Conservation (phyloP, 306 rosid species). For the Cicer pinnatifidum region DNA sequence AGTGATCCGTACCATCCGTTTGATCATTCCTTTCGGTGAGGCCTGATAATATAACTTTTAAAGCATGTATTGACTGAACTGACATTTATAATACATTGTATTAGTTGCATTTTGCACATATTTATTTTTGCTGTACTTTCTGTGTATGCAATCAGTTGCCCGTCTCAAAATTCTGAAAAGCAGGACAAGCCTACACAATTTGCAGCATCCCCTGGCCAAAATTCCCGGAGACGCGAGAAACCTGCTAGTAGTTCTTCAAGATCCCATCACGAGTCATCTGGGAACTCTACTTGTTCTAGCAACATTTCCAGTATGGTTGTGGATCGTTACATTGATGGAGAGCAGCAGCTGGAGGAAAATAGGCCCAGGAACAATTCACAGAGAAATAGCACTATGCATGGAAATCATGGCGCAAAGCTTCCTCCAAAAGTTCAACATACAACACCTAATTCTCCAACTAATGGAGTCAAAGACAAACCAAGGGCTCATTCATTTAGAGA, state of each 20-base stretch:
- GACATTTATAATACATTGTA: conserved; percentile 13
- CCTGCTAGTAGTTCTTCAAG: conserved; percentile 66
- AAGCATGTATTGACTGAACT: conserved; percentile 36
- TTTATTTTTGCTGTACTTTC: conserved; percentile 37
- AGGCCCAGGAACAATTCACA: conserved; percentile 54
- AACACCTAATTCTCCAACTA: conserved; percentile 70
- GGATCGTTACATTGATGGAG: conserved; percentile 93
- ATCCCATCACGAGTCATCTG: conserved; percentile 66
- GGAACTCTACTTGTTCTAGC: conserved; percentile 82
- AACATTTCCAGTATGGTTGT: conserved; percentile 65
- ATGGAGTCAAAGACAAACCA: conserved; percentile 58
- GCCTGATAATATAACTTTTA: conserved; percentile 24
- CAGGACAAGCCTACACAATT: conserved; percentile 49
- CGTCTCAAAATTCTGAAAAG: conserved; percentile 59
- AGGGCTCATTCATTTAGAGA: conserved; percentile 79
- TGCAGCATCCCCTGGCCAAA: conserved; percentile 51
- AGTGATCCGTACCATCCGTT: conserved; percentile 56
- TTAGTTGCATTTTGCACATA: neutral
- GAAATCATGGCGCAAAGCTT: conserved; percentile 57
- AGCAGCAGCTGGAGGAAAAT: conserved; percentile 68
- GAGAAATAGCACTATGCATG: conserved; percentile 53
- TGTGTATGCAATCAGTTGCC: conserved; percentile 53
- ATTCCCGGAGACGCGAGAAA: conserved; percentile 51
- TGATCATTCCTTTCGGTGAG: conserved; percentile 78
- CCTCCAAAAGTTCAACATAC: conserved; percentile 80